phyloP scores from a whole-genome alignment of 2,329 filamentous ascomycete species.

The Neodidymelliopsis sp. region DNA sequence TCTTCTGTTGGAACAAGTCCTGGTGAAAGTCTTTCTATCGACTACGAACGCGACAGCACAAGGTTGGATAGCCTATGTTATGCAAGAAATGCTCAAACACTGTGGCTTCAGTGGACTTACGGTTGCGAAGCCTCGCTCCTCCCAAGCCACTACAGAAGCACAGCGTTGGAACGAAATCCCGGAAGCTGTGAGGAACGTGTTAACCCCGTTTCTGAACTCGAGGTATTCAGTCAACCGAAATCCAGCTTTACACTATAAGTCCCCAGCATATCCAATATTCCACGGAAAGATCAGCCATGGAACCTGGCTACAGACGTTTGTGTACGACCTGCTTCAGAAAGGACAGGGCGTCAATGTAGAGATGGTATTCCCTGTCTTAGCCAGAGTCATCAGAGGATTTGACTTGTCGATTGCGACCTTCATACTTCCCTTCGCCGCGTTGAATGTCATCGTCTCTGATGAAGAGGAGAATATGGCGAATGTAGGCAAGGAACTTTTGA shows the following conservation, averaged over 20 bases:
- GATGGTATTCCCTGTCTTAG: constrained; percentile 81
- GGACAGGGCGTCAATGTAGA: constrained; percentile 76
- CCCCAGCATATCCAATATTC: constrained; percentile 77
- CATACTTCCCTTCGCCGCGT: constrained; percentile 82
- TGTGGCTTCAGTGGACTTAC: constrained; percentile 72
- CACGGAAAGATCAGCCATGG: constrained; percentile 71
- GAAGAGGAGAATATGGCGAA: constrained; percentile 68
- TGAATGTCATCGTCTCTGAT: constrained; percentile 83
- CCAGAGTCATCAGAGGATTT: constrained; percentile 82
- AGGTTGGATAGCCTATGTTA: constrained; percentile 90
- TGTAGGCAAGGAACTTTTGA: constrained; percentile 76
- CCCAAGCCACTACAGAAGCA: constrained; percentile 68
- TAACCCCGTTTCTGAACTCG: constrained; percentile 89
- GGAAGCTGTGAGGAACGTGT: constrained; percentile 76
- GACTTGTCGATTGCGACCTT: constrained; percentile 88
- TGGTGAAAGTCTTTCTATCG: constrained; percentile 91
- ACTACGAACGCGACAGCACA: constrained; percentile 87
- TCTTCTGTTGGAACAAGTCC: constrained; percentile 82
- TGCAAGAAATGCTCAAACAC: constrained; percentile 86
- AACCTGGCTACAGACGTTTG: constrained; percentile 82
- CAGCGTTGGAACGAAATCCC: constrained; percentile 81
- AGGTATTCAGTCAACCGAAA: constrained; percentile 71
- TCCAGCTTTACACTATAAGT: constrained; percentile 38
- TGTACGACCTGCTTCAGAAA: constrained; percentile 81
- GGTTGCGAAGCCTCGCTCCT: constrained; percentile 59